These are phyloP conservation scores for Penicillium waksmanii DNA, from an alignment of 495 filamentous ascomycete species.

Conservation along the genomic window DNA sequence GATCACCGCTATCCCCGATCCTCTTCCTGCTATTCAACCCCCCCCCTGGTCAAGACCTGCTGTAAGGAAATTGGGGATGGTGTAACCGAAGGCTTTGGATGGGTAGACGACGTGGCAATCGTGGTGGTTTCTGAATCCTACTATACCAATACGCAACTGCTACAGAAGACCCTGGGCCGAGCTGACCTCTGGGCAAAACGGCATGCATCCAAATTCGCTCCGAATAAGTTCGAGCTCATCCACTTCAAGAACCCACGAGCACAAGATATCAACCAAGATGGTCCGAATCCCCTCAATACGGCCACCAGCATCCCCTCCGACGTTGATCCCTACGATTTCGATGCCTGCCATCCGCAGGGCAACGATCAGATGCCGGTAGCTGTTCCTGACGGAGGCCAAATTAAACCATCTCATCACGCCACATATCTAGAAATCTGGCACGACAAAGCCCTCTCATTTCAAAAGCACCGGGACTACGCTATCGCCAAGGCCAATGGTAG, in stretches of 20 bases:
- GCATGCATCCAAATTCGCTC: conserved; percentile 23
- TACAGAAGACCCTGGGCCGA: conserved; percentile 5
- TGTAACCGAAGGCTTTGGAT: conserved; percentile 4
- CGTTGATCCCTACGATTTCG: neutral
- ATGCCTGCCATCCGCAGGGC: neutral
- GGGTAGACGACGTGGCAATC: conserved; percentile 23
- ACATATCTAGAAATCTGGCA: conserved; percentile 25
- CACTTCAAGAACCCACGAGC: conserved; percentile 9
- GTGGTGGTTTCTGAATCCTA: conserved; percentile 8
- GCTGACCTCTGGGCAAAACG: conserved; percentile 13
- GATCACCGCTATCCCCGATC: conserved; percentile 27
- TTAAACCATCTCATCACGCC: neutral
- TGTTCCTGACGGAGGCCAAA: neutral
- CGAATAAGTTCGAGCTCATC: conserved; percentile 17
- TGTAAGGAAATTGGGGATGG: neutral
- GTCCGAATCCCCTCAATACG: no score
- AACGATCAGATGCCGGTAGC: conserved; percentile 1
- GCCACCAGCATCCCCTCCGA: neutral
- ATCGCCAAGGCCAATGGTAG: conserved; percentile 15
- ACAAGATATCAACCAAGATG: no score
- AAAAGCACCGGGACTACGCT: conserved; percentile 8
- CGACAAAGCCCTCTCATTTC: conserved; percentile 21
- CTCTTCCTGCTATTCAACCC: conserved; percentile 31
- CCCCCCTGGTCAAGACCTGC: conserved; percentile 15
- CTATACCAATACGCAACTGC: conserved; percentile 1